Evolutionary conservation across 108 stramenopile species (phyloP), one percentile per base, ranked within the genome.

Genomic region (Cyclotella choctawhatcheeana): DNA sequence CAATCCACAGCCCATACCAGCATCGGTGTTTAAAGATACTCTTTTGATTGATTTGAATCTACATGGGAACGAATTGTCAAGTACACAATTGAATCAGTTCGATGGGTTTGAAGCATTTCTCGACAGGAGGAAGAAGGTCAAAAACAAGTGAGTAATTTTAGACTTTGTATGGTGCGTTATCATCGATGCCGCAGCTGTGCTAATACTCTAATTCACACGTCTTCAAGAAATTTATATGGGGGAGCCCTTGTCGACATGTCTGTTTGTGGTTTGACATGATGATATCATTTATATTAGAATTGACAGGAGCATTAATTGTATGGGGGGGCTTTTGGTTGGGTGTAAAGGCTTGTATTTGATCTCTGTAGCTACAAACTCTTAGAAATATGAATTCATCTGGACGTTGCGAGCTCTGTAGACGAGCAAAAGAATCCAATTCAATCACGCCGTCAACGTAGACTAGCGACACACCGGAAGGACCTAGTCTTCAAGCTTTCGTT

Each of bases 41-140:
- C 76, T 82, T 5, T 16, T 95, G 54, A 95, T 90, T 58, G 93
- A 95, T 76, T 67, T 95, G 77, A 95, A 89, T 70, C 64, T 95
- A 8, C 86, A 89, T 71, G 91, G 91, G 29, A 95, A 95, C 84
- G 64, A 68, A 21, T 74, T 95, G 87, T 85, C 89, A 0, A 82
- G 67, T 55, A 91, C 88, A 16, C 80, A 89, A 62, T 70, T 95
- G 30, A 95, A 92, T 73, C 54, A 84, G 34, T 90, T 95, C 82
- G 87, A 84, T 10, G 93, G 93, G 34, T 91, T 86, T 54, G 74
- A 79, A 53, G 67, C 40, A 17, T 95, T 95, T 66, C 64, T 95
- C 69, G 85, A 88, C 45, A 77, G 93, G 66, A 88, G 93, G 24
- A 77, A 86, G 70, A 88, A 91, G 25, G 84, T 92, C 16, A 95